Percentiles rank a stretch among this genome's conserved stretches.
Conservation (phyloP, 805 yeast species). For the Zygosaccharomyces gambellarensis region DNA sequence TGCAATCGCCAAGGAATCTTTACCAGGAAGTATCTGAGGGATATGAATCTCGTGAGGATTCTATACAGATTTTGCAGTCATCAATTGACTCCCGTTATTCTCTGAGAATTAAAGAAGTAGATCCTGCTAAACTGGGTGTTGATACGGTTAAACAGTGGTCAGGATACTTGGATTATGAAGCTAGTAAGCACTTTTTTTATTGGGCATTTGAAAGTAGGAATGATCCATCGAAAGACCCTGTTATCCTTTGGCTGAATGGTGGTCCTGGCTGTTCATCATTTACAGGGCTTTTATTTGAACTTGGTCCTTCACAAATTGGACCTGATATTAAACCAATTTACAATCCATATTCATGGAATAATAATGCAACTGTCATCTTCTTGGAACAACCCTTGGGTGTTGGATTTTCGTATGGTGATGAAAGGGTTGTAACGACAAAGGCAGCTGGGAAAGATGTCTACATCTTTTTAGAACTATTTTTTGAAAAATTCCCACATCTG, state of each 20-base stretch:
- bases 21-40: constrained; percentile 5
- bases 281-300: constrained; percentile 85
- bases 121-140: constrained; percentile 49
- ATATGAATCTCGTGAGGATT: neutral
- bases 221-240: constrained; percentile 81
- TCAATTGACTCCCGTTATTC: constrained; percentile 19
- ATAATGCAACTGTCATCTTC: constrained; percentile 83
- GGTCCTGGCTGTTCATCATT: constrained; percentile 95
- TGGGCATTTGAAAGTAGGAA: constrained; percentile 92
- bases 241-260: constrained; percentile 85
- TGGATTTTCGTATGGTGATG: constrained; percentile 77
- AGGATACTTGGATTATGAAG: constrained; percentile 75
- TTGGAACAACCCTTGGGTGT: constrained; percentile 93
- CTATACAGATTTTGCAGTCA: constrained; percentile 6
- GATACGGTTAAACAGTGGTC: constrained; percentile 76
- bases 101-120: constrained; percentile 24
- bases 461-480: constrained; percentile 78
- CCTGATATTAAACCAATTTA: constrained; percentile 58
- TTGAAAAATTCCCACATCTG: constrained; percentile 75
- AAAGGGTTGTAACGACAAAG: constrained; percentile 60
- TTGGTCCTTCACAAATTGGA: constrained; percentile 80
- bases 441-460: constrained; percentile 87
- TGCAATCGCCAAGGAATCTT: constrained; percentile 9
- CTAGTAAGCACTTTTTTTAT: constrained; percentile 82
- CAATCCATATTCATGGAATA: constrained; percentile 89